These are phyloP conservation scores for Kwoniella dejecticola DNA, from an alignment of 768 basidiomycete genomes.

Conservation along the genomic window DNA sequence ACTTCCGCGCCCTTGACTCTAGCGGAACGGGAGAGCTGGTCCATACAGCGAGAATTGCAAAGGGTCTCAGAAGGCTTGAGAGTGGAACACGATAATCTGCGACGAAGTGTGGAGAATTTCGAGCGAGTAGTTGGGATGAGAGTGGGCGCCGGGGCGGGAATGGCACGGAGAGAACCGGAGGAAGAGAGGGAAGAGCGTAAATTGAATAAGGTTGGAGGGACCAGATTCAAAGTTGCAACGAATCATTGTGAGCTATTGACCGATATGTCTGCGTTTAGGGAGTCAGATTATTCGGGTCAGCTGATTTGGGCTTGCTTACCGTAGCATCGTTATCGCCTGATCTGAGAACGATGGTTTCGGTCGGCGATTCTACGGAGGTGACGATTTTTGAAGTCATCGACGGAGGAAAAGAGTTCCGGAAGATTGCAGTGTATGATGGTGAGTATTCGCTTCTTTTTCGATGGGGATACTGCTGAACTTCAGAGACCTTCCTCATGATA, in stretches of 20 bases:
- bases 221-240: conserved; percentile 44
- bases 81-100: conserved; percentile 9
- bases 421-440: conserved; percentile 65
- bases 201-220: conserved; percentile 45
- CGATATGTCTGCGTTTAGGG: too few species aligned
- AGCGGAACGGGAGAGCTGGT: conserved; percentile 5
- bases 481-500: background rate
- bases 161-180: background rate
- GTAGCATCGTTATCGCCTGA: conserved; percentile 92
- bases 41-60: conserved; percentile 18
- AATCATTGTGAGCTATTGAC: conserved; percentile 51
- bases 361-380: conserved; percentile 85
- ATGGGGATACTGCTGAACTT: background rate
- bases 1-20: conserved; percentile 10
- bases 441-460: conserved; percentile 52
- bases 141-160: conserved; percentile 1
- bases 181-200: conserved; percentile 27
- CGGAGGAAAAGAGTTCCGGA: conserved; percentile 63
- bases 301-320: too few species aligned
- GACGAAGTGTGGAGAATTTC: conserved; percentile 24
- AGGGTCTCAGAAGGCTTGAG: conserved; percentile 14
- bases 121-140: conserved; percentile 29
- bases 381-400: conserved; percentile 77
- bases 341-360: conserved; percentile 79
- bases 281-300: too few species aligned